A percentile compares a stretch with the other conserved stretches of the same genome.
Conservation (phyloP, 192 early-diverging fungal genomes). For the Linnemannia hyalina region DNA sequence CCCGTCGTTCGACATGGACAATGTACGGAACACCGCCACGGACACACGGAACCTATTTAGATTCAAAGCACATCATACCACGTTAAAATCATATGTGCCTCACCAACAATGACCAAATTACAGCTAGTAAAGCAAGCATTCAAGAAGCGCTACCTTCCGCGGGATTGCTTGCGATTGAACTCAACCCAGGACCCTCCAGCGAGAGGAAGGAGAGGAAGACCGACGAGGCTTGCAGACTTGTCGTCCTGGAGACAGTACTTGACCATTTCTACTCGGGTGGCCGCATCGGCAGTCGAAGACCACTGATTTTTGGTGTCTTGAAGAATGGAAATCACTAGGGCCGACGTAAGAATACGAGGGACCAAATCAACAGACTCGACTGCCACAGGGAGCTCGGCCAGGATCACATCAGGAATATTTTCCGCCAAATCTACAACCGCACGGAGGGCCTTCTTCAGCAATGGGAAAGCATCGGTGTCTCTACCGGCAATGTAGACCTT, state of each 20-base stretch:
- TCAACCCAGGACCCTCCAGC: conserved; percentile 7
- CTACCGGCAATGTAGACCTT: not conserved
- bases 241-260: conserved; percentile 2
- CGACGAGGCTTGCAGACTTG: not conserved
- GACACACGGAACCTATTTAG: not conserved
- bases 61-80: not conserved
- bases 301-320: not conserved
- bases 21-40: not conserved
- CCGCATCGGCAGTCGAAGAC: not conserved
- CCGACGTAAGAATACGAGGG: not conserved
- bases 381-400: not conserved
- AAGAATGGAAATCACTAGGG: not conserved
- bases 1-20: not conserved
- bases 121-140: not conserved
- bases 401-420: not conserved
- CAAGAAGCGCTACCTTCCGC: not conserved
- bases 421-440: not conserved
- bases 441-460: not conserved
- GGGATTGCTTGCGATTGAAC: not conserved
- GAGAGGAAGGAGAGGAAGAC: conserved; percentile 9
- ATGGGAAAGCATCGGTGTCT: not conserved
- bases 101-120: not conserved
- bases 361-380: not conserved
- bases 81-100: not conserved
- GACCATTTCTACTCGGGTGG: conserved; percentile 1